Evolutionary conservation across 371 early-diverging fungal species (phyloP).

Genomic region (Mortierella sp.): DNA sequence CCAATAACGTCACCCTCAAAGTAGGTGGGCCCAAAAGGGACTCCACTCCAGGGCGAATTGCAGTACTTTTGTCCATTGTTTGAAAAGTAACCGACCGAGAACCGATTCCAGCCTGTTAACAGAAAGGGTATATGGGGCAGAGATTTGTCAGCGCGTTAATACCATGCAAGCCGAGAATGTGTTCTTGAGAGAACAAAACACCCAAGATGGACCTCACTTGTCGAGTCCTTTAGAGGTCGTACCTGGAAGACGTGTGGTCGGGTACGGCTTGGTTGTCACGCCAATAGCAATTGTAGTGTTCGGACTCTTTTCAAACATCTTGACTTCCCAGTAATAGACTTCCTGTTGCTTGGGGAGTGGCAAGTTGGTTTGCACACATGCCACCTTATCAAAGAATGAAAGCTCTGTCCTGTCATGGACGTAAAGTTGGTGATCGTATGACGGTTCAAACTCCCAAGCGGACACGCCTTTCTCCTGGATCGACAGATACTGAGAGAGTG

Average conservation of each 20-base stretch:
- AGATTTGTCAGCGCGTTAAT: too few species aligned
- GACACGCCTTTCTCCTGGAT: constrained; percentile 88
- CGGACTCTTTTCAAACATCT: constrained; percentile 72
- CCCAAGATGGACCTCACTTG: too few species aligned
- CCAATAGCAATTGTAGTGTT: constrained; percentile 71
- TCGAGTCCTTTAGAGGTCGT: too few species aligned
- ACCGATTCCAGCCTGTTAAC: constrained; percentile 62
- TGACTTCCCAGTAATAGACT: constrained; percentile 81
- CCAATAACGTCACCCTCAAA: constrained; percentile 58
- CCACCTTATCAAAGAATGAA: constrained; percentile 68
- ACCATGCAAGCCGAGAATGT: too few species aligned
- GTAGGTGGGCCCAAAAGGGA: constrained; percentile 42
- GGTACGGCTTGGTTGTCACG: constrained; percentile 77
- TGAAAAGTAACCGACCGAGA: constrained; percentile 56
- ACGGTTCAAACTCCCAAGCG: constrained; percentile 85
- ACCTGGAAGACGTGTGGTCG: constrained; percentile 75
- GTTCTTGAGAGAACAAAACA: too few species aligned
- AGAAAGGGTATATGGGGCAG: too few species aligned
- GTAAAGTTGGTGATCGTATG: constrained; percentile 66
- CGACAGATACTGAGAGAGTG: constrained; percentile 69
- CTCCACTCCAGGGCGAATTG: constrained; percentile 44
- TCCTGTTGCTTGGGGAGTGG: constrained; percentile 84
- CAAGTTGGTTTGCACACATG: constrained; percentile 83
- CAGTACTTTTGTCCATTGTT: constrained; percentile 51
- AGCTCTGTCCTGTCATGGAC: constrained; percentile 83